phyloP scores from a whole-genome alignment of 2,329 filamentous ascomycete genomes.

The Neurospora sp. region DNA sequence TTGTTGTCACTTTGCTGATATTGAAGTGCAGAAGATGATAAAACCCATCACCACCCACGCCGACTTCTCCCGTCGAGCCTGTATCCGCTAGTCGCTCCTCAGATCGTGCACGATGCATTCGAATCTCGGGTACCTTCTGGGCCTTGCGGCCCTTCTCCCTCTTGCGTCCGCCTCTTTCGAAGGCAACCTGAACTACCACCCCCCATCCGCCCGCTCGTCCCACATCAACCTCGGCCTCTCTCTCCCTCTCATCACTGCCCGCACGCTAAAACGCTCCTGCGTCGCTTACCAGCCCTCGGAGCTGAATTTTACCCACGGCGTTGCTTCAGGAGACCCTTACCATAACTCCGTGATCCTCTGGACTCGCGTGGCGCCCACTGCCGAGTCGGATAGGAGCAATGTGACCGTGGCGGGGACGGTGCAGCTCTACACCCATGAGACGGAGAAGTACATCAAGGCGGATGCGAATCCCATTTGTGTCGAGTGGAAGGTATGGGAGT shows the following conservation, averaged over 20 bases:
- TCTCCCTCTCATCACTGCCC: slow-evolving; percentile 25
- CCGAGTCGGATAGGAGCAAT: slow-evolving; percentile 36
- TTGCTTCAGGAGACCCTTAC: slow-evolving; percentile 37
- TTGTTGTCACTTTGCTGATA: background rate
- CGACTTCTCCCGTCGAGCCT: background rate
- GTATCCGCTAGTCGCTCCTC: background rate
- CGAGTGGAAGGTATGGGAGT: slow-evolving; percentile 44
- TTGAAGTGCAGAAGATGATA: background rate
- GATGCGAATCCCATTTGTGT: slow-evolving; percentile 57
- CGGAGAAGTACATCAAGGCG: slow-evolving; percentile 32
- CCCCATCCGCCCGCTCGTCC: slow-evolving; percentile 38
- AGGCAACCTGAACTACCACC: slow-evolving; percentile 47
- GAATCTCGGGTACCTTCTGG: background rate
- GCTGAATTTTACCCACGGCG: slow-evolving; percentile 52
- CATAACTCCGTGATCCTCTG: slow-evolving; percentile 46
- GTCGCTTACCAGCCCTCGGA: slow-evolving; percentile 13
- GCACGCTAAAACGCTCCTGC: slow-evolving; percentile 7
- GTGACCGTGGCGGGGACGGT: slow-evolving; percentile 30
- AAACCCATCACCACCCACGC: background rate
- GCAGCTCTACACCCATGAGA: slow-evolving; percentile 33
- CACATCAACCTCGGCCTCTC: slow-evolving; percentile 48
- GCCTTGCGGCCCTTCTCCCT: background rate
- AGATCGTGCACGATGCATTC: background rate
- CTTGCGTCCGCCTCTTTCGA: slow-evolving; percentile 10
- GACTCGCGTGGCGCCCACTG: slow-evolving; percentile 32